phyloP scores from a whole-genome alignment of 495 filamentous ascomycete genomes.

The Rostrohypoxylon terebratum region DNA sequence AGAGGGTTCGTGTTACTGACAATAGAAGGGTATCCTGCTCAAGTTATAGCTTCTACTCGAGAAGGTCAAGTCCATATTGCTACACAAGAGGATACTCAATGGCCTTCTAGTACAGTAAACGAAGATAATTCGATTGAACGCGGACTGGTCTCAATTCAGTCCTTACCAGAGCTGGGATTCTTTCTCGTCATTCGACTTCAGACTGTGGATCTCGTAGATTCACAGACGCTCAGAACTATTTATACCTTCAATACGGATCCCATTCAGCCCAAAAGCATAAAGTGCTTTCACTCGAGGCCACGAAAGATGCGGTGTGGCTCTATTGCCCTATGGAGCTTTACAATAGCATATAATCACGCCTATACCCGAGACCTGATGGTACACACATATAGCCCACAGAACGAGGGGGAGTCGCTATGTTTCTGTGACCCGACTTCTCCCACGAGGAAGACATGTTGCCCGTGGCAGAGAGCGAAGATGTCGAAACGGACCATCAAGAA shows the following conservation, averaged over 20 bases:
- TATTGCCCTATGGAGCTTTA: constrained; percentile 62
- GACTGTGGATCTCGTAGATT: constrained; percentile 66
- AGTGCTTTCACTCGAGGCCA: constrained; percentile 61
- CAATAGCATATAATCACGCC: constrained; percentile 63
- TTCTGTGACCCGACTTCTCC: constrained; percentile 53
- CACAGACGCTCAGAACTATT: constrained; percentile 61
- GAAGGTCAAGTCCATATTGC: constrained; percentile 59
- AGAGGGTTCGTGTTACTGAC: constrained; percentile 28
- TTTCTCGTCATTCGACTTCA: constrained; percentile 63
- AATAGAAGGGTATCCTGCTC: constrained; percentile 44
- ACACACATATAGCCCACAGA: constrained; percentile 65
- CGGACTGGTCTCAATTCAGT: constrained; percentile 47
- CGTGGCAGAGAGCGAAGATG: constrained; percentile 58
- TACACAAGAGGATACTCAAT: constrained; percentile 51
- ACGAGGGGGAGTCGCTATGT: constrained; percentile 57
- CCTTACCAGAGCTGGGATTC: constrained; percentile 53
- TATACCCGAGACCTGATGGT: constrained; percentile 66
- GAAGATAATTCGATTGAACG: constrained; percentile 29
- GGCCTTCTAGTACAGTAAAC: constrained; percentile 53
- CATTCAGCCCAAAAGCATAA: constrained; percentile 65
- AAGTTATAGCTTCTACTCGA: constrained; percentile 49
- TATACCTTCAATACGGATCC: constrained; percentile 67
- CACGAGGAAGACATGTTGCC: constrained; percentile 51
- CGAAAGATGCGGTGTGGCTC: constrained; percentile 62
- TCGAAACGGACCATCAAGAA: constrained; percentile 55